phyloP scores from a whole-genome alignment of 2,329 filamentous ascomycete species.

The Fusarium mundagurra region DNA sequence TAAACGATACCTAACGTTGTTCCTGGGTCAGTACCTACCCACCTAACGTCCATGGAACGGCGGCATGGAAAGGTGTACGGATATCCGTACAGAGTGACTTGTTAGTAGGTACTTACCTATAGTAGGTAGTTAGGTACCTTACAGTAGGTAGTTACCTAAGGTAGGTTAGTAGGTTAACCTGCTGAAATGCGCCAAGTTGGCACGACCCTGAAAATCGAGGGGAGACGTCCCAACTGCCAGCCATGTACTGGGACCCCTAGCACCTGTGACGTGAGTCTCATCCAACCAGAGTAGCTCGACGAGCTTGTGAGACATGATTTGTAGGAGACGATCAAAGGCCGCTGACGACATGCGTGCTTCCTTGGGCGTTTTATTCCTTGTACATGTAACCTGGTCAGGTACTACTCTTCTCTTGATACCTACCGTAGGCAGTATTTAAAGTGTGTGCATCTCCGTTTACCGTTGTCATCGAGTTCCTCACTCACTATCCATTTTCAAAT shows the following conservation, averaged over 20 bases:
- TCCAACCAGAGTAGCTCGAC: constrained; percentile 29
- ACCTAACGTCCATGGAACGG: not conserved
- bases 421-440: constrained; percentile 13
- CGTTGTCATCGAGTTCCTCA: not conserved
- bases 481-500: not conserved
- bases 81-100: not conserved
- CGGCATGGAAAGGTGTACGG: not conserved
- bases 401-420: not conserved
- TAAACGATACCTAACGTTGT: constrained; percentile 7
- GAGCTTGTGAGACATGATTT: constrained; percentile 24
- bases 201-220: constrained; percentile 2
- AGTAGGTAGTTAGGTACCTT: too few relatives aligned
- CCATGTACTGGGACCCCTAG: constrained; percentile 16
- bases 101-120: not conserved
- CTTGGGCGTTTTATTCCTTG: constrained; percentile 18
- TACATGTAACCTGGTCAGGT: not conserved
- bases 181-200: not conserved
- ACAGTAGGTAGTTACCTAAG: too few relatives aligned
- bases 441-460: not conserved
- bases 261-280: constrained; percentile 29
- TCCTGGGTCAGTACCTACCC: not conserved
- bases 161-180: not conserved
- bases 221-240: not conserved
- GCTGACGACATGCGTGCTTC: constrained; percentile 34
- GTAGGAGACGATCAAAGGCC: constrained; percentile 29